Conservation (phyloP, 176 grass and related monocot species). For the Elaeis guineensis region DNA sequence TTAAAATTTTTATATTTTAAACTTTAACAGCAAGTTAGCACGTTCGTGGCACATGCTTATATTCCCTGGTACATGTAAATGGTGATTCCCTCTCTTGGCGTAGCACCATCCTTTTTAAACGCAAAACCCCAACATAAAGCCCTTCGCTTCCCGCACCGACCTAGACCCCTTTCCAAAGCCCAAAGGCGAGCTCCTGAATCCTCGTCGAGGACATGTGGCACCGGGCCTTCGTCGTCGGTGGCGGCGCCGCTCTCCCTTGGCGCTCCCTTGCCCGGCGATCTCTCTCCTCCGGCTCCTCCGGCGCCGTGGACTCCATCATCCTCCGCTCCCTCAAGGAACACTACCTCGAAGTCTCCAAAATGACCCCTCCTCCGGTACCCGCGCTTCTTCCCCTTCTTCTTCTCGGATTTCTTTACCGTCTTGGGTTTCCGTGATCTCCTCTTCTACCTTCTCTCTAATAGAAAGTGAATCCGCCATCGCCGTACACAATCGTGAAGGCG, state of each 20-base stretch:
- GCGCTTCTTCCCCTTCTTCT: neutral
- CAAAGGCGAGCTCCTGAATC: neutral
- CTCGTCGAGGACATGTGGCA: slow-evolving; percentile 20
- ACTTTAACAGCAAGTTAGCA: no score
- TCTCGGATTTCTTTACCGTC: neutral
- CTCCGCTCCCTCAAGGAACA: slow-evolving; percentile 94
- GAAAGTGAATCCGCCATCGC: slow-evolving; percentile 63
- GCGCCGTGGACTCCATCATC: slow-evolving; percentile 61
- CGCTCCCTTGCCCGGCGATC: slow-evolving; percentile 3
- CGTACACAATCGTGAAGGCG: slow-evolving; percentile 70
- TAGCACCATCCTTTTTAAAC: no score
- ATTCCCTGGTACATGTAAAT: no score
- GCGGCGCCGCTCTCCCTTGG: slow-evolving; percentile 13
- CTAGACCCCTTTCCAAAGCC: neutral
- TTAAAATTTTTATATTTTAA: no score
- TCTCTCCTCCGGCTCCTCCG: slow-evolving; percentile 21
- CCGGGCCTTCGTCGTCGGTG: slow-evolving; percentile 27
- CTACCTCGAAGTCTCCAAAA: slow-evolving; percentile 78
- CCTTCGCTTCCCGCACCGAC: no score
- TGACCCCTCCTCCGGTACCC: slow-evolving; percentile 59
- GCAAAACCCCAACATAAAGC: no score
- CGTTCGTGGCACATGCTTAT: no score
- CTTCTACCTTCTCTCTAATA: slow-evolving; percentile 7
- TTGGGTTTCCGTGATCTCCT: neutral
- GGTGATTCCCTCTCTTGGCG: no score